These are phyloP conservation scores for Euphrasia arctica DNA, from an alignment of 305 asterid genomes.

Conservation along the genomic window DNA sequence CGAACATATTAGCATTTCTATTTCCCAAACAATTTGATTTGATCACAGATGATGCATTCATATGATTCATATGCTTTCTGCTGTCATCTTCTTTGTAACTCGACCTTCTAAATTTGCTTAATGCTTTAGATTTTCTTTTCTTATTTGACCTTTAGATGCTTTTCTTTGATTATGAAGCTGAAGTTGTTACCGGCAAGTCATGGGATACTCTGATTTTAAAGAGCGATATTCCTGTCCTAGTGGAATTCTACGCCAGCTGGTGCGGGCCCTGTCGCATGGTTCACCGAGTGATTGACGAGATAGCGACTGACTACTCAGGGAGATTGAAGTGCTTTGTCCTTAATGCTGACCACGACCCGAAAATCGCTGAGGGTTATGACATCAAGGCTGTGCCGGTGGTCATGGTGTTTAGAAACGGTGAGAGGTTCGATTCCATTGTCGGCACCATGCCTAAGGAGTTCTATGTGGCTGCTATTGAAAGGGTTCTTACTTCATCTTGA, in stretches of 20 bases:
- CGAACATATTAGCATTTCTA: background rate
- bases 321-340: conserved; percentile 67
- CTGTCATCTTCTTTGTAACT: conserved; percentile 8
- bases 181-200: conserved; percentile 58
- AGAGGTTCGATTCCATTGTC: conserved; percentile 52
- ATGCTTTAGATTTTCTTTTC: background rate
- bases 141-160: background rate
- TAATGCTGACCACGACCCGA: conserved; percentile 57
- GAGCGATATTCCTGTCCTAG: conserved; percentile 71
- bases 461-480: conserved; percentile 74
- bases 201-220: conserved; percentile 61
- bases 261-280: conserved; percentile 97
- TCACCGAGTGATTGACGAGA: conserved; percentile 82
- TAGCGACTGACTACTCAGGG: conserved; percentile 71
- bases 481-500: conserved; percentile 46
- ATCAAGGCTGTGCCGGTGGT: conserved; percentile 91
- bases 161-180: conserved; percentile 43
- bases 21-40: background rate
- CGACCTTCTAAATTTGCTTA: background rate
- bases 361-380: conserved; percentile 61
- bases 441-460: conserved; percentile 98
- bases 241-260: conserved; percentile 86
- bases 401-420: conserved; percentile 71
- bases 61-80: conserved; percentile 1
- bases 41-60: no score